Evolutionary conservation across 2,329 filamentous ascomycete genomes (phyloP), one percentile per base, ranked within the genome.

Genomic region (Phyllosticta citribraziliensis): DNA sequence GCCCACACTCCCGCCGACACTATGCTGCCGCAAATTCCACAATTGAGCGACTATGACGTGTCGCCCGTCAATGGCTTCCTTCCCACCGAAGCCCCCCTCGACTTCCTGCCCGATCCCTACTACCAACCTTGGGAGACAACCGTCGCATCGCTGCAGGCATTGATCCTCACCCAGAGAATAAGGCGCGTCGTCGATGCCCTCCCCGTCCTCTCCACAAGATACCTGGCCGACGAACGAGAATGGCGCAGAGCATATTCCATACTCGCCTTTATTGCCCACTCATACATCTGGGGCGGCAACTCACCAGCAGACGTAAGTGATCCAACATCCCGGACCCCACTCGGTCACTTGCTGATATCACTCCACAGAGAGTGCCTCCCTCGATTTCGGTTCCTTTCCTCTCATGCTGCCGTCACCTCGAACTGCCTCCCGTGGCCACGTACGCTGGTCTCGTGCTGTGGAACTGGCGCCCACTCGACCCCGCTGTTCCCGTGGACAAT

Each of bases 121-220:
- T 99, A 97, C 76, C 87, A 89, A 74, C 90, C 91, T 71, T 99
- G 94, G 94, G 94, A 99, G 76, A 84, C 88, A 54, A 82, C 97
- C 56, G 84, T 88, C 35, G 83, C 86, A 66, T 97, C 96, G 70
- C 81, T 99, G 30, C 94, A 97, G 76, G 85, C 87, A 12, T 79
- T 97, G 63, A 86, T 97, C 57, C 82, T 97, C 61, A 95, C 87
- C 75, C 90, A 88, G 73, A 86, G 92, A 63, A 80, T 99, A 65
- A 87, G 91, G 54, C 83, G 85, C 57, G 84, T 92, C 63, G 83
- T 97, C 63, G 87, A 97, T 67, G 80, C 82, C 53, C 82, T 99
- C 63, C 91, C 93, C 8, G 80, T 96, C 60, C 84, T 99, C 64
- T 91, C 89, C 58, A 95, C 92, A 55, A 81, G 85, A 66, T 86